Conservation (phyloP, 768 basidiomycete species). For the Agrocybe pediades region DNA sequence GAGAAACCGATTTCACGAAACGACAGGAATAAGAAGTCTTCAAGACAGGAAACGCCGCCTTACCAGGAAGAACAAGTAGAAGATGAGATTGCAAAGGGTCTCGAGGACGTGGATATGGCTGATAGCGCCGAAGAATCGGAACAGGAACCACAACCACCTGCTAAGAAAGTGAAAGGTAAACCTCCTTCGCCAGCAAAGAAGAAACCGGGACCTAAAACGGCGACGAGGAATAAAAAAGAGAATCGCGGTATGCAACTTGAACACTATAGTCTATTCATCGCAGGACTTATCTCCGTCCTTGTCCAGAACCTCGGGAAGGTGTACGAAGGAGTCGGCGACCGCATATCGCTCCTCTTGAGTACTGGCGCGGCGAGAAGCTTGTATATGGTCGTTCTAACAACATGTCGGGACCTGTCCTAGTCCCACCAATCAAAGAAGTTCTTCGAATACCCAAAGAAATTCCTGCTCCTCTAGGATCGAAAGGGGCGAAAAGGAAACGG, state of each 20-base stretch:
- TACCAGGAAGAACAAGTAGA: conserved; percentile 39
- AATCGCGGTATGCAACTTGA: conserved; percentile 33
- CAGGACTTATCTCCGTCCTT: background rate
- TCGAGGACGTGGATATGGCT: conserved; percentile 37
- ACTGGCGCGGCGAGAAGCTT: conserved; percentile 91
- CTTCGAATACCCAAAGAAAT: conserved; percentile 49
- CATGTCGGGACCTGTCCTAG: conserved; percentile 44
- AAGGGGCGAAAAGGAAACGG: conserved; percentile 36
- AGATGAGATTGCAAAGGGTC: conserved; percentile 42
- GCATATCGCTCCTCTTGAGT: conserved; percentile 77
- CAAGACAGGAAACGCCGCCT: conserved; percentile 6
- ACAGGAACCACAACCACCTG: conserved; percentile 31
- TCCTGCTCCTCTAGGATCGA: conserved; percentile 30
- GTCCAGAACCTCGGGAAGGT: conserved; percentile 44
- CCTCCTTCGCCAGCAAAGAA: conserved; percentile 20
- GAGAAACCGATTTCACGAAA: too few relatives aligned
- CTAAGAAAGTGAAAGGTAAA: conserved; percentile 39
- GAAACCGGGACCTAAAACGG: conserved; percentile 20
- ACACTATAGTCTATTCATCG: background rate
- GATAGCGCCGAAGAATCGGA: conserved; percentile 33
- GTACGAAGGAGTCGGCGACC: conserved; percentile 73
- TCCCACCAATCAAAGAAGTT: conserved; percentile 75
- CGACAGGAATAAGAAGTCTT: conserved; percentile 44
- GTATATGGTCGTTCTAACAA: conserved; percentile 63
- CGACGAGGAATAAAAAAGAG: conserved; percentile 39